Evolutionary conservation across 805 yeast species (phyloP).

Genomic region (Zygoascus flipseniorum): DNA sequence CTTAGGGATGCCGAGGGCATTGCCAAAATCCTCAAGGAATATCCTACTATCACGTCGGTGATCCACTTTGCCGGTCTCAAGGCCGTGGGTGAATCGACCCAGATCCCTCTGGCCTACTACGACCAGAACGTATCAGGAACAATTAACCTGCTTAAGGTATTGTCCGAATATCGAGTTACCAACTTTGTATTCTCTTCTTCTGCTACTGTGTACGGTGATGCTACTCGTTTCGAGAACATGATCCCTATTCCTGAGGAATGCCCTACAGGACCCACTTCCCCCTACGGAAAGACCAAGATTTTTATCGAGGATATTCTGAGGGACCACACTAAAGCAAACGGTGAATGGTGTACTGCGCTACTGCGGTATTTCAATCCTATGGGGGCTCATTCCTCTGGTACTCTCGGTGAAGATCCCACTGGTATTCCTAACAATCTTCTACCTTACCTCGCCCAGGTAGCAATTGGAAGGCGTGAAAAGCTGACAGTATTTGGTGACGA

Average conservation of each 20-base stretch:
- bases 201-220: constrained; percentile 82
- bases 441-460: constrained; percentile 72
- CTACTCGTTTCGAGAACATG: constrained; percentile 59
- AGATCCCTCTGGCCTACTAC: constrained; percentile 60
- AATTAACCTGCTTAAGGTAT: constrained; percentile 44
- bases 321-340: constrained; percentile 40
- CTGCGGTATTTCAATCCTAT: constrained; percentile 77
- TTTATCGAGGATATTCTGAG: constrained; percentile 54
- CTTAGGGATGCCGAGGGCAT: constrained; percentile 44
- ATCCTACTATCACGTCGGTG: constrained; percentile 45
- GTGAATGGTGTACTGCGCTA: constrained; percentile 40
- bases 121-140: constrained; percentile 63
- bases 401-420: constrained; percentile 72
- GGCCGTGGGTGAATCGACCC: constrained; percentile 72
- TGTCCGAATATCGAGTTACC: constrained; percentile 39
- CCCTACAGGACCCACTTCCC: constrained; percentile 66
- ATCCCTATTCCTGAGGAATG: constrained; percentile 74
- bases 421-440: constrained; percentile 71
- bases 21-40: constrained; percentile 38
- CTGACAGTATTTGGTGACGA: constrained; percentile 65
- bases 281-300: constrained; percentile 68
- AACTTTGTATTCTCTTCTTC: constrained; percentile 66
- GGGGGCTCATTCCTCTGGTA: constrained; percentile 79
- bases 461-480: constrained; percentile 59
- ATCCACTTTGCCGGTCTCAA: constrained; percentile 78